phyloP scores from a whole-genome alignment of 805 yeast genomes.

The Ogataea degrootiae region DNA sequence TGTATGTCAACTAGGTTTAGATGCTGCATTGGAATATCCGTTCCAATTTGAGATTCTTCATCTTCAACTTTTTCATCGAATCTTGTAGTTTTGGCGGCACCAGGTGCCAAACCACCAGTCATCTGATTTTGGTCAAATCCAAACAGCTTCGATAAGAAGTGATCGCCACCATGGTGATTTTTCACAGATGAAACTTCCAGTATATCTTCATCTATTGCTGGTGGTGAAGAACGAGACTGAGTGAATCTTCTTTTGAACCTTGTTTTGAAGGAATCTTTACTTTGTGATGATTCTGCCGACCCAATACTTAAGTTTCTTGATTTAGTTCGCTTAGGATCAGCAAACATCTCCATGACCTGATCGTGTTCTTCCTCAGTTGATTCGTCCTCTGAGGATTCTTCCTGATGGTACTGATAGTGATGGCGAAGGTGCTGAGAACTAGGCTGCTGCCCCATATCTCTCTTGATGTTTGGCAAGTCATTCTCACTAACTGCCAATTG shows the following conservation, averaged over 20 bases:
- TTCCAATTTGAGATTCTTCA: slow-evolving; percentile 26
- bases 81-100: slow-evolving; percentile 8
- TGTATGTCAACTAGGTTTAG: slow-evolving; percentile 39
- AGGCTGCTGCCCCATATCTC: background rate
- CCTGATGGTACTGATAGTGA: background rate
- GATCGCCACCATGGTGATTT: slow-evolving; percentile 3
- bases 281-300: background rate
- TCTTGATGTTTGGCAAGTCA: no score
- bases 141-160: slow-evolving; percentile 6
- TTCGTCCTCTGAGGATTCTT: slow-evolving; percentile 9
- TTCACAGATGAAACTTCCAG: background rate
- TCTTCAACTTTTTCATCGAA: slow-evolving; percentile 34
- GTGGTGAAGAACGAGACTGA: no score
- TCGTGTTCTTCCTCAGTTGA: slow-evolving; percentile 4
- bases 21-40: slow-evolving; percentile 37
- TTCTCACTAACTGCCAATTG: slow-evolving; percentile 2
- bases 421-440: background rate
- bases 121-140: slow-evolving; percentile 7
- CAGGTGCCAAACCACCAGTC: slow-evolving; percentile 15
- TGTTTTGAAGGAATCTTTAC: slow-evolving; percentile 9
- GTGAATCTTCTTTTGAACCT: slow-evolving; percentile 16
- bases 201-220: background rate
- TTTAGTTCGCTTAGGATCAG: background rate
- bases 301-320: background rate
- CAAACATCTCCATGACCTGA: background rate